Conservation (phyloP, 1,284 basidiomycete species). For the Apiotrichum veenhuisii region DNA sequence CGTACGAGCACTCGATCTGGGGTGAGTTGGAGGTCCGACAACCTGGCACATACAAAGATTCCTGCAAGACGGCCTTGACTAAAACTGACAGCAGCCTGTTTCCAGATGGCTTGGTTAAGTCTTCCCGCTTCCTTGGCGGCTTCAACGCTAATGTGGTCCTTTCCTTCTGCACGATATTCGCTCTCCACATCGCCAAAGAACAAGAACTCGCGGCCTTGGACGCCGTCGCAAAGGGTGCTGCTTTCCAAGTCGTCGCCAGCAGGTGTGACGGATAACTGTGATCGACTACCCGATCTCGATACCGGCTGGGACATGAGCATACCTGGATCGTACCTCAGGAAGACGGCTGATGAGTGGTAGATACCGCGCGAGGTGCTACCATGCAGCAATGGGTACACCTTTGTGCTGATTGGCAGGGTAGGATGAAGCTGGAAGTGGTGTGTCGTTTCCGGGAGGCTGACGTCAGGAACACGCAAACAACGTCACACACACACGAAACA, state of each 20-base stretch:
- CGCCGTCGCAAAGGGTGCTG: neutral
- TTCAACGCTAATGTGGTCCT: conserved; percentile 20
- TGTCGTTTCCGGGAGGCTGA: neutral
- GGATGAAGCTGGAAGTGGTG: conserved; percentile 31
- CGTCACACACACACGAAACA: neutral
- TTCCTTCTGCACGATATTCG: conserved; percentile 21
- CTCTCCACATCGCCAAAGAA: conserved; percentile 49
- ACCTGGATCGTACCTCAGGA: conserved; percentile 38
- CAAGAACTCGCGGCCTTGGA: conserved; percentile 34
- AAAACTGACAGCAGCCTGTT: conserved; percentile 37
- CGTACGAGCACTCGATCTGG: conserved; percentile 50
- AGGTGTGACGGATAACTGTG: neutral
- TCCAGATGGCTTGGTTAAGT: conserved; percentile 40
- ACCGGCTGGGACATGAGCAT: conserved; percentile 9
- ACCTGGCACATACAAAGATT: conserved; percentile 40
- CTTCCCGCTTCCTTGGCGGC: conserved; percentile 13
- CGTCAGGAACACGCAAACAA: conserved; percentile 1
- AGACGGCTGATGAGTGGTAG: conserved; percentile 46
- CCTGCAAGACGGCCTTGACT: conserved; percentile 32
- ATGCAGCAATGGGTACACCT: conserved; percentile 41
- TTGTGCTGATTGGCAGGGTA: conserved; percentile 33
- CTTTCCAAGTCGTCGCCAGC: neutral
- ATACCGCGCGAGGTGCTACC: conserved; percentile 40
- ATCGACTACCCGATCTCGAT: conserved; percentile 4
- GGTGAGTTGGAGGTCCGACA: neutral